phyloP scores from a whole-genome alignment of 192 early-diverging fungal genomes.

The Coemansia asiatica region DNA sequence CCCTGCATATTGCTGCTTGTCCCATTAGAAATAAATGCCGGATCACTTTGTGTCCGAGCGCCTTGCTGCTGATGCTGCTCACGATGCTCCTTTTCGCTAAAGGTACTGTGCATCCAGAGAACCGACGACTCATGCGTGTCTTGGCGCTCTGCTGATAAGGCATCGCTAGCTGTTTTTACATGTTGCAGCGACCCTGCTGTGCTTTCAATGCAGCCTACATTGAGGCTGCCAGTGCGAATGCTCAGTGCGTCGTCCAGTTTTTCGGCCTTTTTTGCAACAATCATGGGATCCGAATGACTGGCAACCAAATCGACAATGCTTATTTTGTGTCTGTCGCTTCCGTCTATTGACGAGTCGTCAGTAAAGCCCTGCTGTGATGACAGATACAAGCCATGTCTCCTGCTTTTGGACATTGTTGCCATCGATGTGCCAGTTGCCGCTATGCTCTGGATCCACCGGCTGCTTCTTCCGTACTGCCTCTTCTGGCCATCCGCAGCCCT shows the following conservation, averaged over 20 bases:
- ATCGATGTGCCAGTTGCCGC: conserved; percentile 31
- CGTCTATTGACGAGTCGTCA: neutral
- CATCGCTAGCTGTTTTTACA: no score
- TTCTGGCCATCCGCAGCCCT: neutral
- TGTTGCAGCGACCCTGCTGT: no score
- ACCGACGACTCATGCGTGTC: conserved; percentile 36
- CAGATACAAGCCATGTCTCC: neutral
- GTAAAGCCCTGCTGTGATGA: neutral
- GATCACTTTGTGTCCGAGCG: neutral
- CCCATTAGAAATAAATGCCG: neutral
- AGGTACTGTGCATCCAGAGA: conserved; percentile 32
- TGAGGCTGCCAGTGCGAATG: neutral
- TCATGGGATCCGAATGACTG: neutral
- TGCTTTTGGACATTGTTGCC: neutral
- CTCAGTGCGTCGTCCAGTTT: neutral
- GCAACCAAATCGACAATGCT: neutral
- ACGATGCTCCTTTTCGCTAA: neutral
- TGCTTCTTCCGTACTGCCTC: neutral
- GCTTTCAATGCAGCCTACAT: no score
- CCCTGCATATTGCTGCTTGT: conserved; percentile 3
- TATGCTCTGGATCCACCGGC: conserved; percentile 34
- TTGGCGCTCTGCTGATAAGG: neutral
- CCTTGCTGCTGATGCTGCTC: neutral
- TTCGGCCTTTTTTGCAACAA: neutral
- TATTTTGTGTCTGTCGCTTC: neutral